Conservation (phyloP, 2,329 filamentous ascomycete genomes). For the Neonectria faginata region DNA sequence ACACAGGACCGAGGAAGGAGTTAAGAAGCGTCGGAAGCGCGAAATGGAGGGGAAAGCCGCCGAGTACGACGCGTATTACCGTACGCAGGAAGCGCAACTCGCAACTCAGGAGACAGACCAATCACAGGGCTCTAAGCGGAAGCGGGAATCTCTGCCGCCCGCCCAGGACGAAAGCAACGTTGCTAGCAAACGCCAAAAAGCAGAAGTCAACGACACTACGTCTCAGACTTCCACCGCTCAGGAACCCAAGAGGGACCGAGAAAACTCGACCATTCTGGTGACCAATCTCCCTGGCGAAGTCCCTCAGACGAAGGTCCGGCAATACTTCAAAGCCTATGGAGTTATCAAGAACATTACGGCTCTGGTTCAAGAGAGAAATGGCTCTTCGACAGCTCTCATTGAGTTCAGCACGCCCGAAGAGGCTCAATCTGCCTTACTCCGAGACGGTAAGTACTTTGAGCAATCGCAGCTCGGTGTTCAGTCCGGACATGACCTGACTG, state of each 20-base stretch:
- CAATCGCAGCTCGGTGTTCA: constrained; percentile 79
- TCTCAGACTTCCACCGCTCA: constrained; percentile 37
- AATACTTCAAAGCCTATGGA: constrained; percentile 94
- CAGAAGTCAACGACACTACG: constrained; percentile 51
- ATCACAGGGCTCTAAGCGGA: constrained; percentile 72
- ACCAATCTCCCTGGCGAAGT: constrained; percentile 78
- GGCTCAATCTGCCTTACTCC: constrained; percentile 81
- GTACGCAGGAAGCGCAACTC: constrained; percentile 43
- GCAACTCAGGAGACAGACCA: constrained; percentile 46
- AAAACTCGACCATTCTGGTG: constrained; percentile 88
- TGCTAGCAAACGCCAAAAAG: constrained; percentile 75
- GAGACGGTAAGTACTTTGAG: constrained; percentile 83
- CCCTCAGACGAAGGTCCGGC: constrained; percentile 78
- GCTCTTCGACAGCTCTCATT: constrained; percentile 77
- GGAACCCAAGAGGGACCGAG: constrained; percentile 81
- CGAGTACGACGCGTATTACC: constrained; percentile 58
- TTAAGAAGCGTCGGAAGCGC: constrained; percentile 72
- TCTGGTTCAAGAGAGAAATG: constrained; percentile 67
- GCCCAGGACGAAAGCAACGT: constrained; percentile 57
- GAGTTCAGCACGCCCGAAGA: constrained; percentile 88
- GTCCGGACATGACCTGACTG: constrained; percentile 80
- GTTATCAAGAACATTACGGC: constrained; percentile 82
- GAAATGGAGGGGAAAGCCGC: constrained; percentile 73
- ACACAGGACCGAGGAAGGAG: constrained; percentile 73
- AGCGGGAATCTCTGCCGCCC: constrained; percentile 71